These are phyloP conservation scores for Fusarium avenaceum DNA, from an alignment of 2,329 filamentous ascomycete species.

Conservation along the genomic window DNA sequence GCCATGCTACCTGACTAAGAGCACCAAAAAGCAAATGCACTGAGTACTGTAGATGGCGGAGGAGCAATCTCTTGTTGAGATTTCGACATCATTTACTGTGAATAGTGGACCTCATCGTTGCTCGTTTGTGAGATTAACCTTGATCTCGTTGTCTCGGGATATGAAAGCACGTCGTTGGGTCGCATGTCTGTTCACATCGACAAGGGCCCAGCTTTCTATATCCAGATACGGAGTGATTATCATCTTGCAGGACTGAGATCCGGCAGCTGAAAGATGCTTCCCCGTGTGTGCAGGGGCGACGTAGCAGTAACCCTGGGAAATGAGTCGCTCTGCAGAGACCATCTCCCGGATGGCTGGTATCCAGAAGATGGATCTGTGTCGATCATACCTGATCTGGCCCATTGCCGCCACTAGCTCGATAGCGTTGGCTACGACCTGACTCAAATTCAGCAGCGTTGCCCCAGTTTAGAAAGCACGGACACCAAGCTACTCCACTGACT, in stretches of 20 bases:
- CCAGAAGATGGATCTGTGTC: not conserved
- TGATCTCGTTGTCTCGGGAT: not conserved
- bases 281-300: not conserved
- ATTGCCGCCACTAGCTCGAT: not conserved
- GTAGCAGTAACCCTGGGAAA: not conserved
- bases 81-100: not conserved
- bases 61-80: not conserved
- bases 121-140: not conserved
- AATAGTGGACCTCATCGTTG: not conserved
- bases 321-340: not conserved
- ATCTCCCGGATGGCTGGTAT: not conserved
- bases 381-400: not conserved
- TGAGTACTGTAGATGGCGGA: not conserved
- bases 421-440: not conserved
- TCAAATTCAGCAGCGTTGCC: not conserved
- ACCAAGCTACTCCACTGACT: not conserved
- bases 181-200: no score
- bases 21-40: no score
- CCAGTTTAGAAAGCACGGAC: not conserved
- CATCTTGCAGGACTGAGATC: not conserved
- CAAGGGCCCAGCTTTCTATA: no score
- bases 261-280: not conserved
- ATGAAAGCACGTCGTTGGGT: not conserved
- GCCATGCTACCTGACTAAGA: not conserved
- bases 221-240: not conserved